Evolutionary conservation across 495 filamentous ascomycete species (phyloP).

Genomic region (Aspergillus steynii): DNA sequence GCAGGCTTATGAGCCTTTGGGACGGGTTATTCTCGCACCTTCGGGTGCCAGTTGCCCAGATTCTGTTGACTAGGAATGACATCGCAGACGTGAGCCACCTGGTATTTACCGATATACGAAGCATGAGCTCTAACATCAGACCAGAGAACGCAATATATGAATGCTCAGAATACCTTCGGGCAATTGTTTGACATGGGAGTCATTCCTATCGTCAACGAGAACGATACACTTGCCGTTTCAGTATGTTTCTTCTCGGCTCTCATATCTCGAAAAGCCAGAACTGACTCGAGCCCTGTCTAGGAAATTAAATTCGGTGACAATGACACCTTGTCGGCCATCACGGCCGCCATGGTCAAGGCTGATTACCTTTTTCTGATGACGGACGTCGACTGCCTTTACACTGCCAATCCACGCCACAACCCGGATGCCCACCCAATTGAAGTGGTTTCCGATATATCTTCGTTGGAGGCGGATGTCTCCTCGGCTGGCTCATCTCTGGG

Average conservation of each 20-base stretch:
- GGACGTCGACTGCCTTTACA: constrained; percentile 95
- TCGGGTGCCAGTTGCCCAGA: constrained; percentile 87
- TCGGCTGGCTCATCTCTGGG: constrained; percentile 84
- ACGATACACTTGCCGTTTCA: constrained; percentile 92
- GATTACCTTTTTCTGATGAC: constrained; percentile 99
- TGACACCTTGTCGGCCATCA: constrained; percentile 94
- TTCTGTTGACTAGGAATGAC: constrained; percentile 92
- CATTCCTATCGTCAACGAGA: constrained; percentile 98
- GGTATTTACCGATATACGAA: background rate
- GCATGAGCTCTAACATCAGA: constrained; percentile 15
- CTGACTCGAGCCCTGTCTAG: constrained; percentile 25
- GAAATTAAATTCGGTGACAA: constrained; percentile 99
- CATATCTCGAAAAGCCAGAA: background rate
- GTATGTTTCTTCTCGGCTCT: constrained; percentile 34
- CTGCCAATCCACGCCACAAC: constrained; percentile 85
- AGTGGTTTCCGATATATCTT: constrained; percentile 84
- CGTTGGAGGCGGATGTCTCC: constrained; percentile 88
- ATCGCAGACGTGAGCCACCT: constrained; percentile 77
- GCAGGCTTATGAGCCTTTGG: constrained; percentile 93
- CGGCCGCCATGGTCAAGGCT: constrained; percentile 94
- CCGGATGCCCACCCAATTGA: constrained; percentile 87
- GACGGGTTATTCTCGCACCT: constrained; percentile 87
- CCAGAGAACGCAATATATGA: constrained; percentile 88
- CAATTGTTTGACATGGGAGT: constrained; percentile 94
- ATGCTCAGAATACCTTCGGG: constrained; percentile 90